Percentiles rank a stretch among this genome's conserved stretches.
Conservation (phyloP, 192 early-diverging fungal genomes). For the Coemansia asiatica region DNA sequence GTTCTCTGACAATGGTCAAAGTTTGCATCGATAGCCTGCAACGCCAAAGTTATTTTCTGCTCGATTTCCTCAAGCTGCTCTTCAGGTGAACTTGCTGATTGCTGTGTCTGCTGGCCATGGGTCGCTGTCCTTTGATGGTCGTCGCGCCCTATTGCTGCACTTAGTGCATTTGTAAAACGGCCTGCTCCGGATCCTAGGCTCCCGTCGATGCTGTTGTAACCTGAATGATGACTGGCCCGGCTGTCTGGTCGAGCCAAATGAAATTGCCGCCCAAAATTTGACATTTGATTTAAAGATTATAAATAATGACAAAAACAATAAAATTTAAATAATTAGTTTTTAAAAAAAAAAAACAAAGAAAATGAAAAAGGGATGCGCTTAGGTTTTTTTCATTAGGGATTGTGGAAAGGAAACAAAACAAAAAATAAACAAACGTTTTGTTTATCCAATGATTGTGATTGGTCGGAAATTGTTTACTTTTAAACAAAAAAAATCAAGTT, state of each 20-base stretch:
- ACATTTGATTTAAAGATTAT: conserved; percentile 20
- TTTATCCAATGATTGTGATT: not conserved
- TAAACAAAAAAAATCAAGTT: not conserved
- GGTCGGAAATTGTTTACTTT: not conserved
- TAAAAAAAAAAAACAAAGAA: too few relatives aligned
- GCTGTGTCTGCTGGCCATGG: conserved; percentile 1
- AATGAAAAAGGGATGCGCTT: too few relatives aligned
- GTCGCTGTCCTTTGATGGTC: conserved; percentile 15
- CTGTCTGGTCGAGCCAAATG: conserved; percentile 29
- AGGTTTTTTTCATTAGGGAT: too few relatives aligned
- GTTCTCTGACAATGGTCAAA: conserved; percentile 55
- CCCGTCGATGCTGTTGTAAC: conserved; percentile 2
- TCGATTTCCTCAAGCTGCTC: conserved; percentile 53
- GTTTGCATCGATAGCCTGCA: conserved; percentile 54
- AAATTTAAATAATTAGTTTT: conserved; percentile 1
- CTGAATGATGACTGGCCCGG: conserved; percentile 12
- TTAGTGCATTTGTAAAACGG: conserved; percentile 35
- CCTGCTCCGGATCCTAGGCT: conserved; percentile 18
- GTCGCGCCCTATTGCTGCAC: conserved; percentile 37
- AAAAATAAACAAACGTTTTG: not conserved
- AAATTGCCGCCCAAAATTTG: conserved; percentile 22
- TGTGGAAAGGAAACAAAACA: too few relatives aligned
- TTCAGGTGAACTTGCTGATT: conserved; percentile 18
- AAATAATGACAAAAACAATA: conserved; percentile 18
- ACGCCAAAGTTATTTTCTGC: conserved; percentile 50